Evolutionary conservation across 345 rosid species (phyloP).

Genomic region (Ceriops decandra): DNA sequence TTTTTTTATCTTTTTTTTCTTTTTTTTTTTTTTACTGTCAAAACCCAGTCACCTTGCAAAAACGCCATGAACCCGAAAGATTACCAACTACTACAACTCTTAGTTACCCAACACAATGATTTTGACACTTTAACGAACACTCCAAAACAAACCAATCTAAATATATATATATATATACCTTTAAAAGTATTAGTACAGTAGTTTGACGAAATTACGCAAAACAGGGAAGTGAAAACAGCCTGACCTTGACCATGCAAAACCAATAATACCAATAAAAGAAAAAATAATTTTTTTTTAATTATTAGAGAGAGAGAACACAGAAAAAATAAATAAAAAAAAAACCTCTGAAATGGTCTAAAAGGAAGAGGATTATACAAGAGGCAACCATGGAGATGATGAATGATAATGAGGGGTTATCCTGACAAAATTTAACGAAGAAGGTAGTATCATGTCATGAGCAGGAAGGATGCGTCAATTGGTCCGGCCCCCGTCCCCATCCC

Average conservation of each 20-base stretch:
- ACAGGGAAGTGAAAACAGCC: constrained; percentile 11
- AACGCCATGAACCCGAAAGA: constrained; percentile 22
- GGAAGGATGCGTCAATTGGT: constrained; percentile 42
- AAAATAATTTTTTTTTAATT: background rate
- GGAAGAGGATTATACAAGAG: constrained; percentile 28
- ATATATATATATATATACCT: background rate
- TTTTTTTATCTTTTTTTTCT: background rate
- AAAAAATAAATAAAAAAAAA: constrained; percentile 25
- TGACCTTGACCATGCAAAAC: constrained; percentile 20
- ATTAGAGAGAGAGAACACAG: constrained; percentile 2
- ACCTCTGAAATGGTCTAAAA: constrained; percentile 18
- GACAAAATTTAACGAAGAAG: constrained; percentile 27
- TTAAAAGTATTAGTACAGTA: constrained; percentile 11
- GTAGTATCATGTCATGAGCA: constrained; percentile 5
- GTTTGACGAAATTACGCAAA: background rate
- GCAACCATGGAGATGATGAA: constrained; percentile 43
- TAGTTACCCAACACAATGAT: constrained; percentile 19
- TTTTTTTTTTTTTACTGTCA: background rate
- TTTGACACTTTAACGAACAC: constrained; percentile 38
- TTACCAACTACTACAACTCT: constrained; percentile 25
- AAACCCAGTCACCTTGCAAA: constrained; percentile 19
- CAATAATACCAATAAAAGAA: background rate
- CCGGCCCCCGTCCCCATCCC: constrained; percentile 25
- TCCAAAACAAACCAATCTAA: background rate
- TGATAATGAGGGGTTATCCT: constrained; percentile 56